Base-by-base conservation (phyloP, 768 basidiomycete species). In the Macrolepiota albuminosa region DNA sequence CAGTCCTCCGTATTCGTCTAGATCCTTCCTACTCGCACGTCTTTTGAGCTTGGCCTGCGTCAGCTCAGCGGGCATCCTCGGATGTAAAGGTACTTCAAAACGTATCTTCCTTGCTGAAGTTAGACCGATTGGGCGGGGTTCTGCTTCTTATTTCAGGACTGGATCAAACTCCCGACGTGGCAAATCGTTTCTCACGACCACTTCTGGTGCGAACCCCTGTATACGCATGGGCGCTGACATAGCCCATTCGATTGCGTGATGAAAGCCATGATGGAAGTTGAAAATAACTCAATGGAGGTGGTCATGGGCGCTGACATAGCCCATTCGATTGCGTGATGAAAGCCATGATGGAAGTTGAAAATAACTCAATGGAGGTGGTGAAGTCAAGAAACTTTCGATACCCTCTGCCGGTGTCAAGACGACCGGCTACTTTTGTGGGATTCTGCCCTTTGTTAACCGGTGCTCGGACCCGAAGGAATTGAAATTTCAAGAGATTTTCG, bases 11-110 rank as follows among this genome's bases (percentile, higher is more conserved):
- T 75, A 78, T 37, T 84, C 80, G 4, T 83, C 83, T 36, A 75
- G 54, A 45, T 84, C 84, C 61, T 79, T 80, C 43, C 81, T 77
- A 59, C 74, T 78, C 2, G 75, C 61, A 49, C 78, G 77, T 51
- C 84, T 79, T 60, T 81, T 84, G 46, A 81, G 66, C 67, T 78
- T 84, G 34, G 73, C 65, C 67, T 82, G 83, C 21, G 78, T 75
- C 0, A 76, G 78, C 68, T 86, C 85, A 55, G 77, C 78, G 40
- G 85, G 84, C 85, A 87, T 87, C 11, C 24, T 26, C 54, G n/a
- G 31, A 7, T 26, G 45, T 46, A 46, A 8, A 31, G 40, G 13
- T 4, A 21, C n/a, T 29, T 21, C 11, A 26, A 5, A 9, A 16
- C 5, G 34, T 51, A 51, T 51, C 21, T 31, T 49, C 31, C 11